These are phyloP conservation scores for Torulaspora gathmanii DNA, from an alignment of 805 yeast genomes.

Conservation along the genomic window DNA sequence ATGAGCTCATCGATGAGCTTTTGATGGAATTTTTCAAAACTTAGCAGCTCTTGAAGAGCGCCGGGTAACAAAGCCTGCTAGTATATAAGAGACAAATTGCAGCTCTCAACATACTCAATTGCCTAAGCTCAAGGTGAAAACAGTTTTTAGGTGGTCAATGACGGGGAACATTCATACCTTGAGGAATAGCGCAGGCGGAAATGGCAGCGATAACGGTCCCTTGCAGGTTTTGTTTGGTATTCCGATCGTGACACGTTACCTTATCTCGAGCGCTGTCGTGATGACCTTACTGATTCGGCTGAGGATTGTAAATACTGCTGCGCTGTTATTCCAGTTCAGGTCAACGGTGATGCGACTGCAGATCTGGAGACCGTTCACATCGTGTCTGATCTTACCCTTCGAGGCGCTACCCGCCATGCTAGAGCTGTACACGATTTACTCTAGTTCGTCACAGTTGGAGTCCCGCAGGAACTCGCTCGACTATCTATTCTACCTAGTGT, in stretches of 20 bases:
- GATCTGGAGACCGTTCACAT: constrained; percentile 30
- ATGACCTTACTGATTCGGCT: constrained; percentile 41
- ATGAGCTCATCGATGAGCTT: constrained; percentile 6
- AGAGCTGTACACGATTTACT: constrained; percentile 27
- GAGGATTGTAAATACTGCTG: constrained; percentile 28
- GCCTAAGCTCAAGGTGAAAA: neutral
- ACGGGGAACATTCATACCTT: constrained; percentile 15
- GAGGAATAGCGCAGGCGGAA: constrained; percentile 1
- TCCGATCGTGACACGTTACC: constrained; percentile 59
- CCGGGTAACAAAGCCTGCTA: neutral
- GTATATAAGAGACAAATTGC: neutral
- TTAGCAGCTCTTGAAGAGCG: neutral
- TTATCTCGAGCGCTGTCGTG: constrained; percentile 46
- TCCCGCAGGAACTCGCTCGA: constrained; percentile 20
- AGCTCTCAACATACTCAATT: neutral
- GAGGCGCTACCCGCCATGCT: constrained; percentile 27
- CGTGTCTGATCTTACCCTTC: constrained; percentile 25
- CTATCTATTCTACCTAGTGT: constrained; percentile 27
- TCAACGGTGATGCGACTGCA: constrained; percentile 20
- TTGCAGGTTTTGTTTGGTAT: constrained; percentile 27
- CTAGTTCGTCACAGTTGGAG: constrained; percentile 29
- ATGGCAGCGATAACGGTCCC: neutral
- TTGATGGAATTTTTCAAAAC: constrained; percentile 7
- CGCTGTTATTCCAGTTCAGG: constrained; percentile 21
- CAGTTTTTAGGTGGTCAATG: neutral